phyloP scores from a whole-genome alignment of 345 rosid species.

The Limnanthes douglasii region DNA sequence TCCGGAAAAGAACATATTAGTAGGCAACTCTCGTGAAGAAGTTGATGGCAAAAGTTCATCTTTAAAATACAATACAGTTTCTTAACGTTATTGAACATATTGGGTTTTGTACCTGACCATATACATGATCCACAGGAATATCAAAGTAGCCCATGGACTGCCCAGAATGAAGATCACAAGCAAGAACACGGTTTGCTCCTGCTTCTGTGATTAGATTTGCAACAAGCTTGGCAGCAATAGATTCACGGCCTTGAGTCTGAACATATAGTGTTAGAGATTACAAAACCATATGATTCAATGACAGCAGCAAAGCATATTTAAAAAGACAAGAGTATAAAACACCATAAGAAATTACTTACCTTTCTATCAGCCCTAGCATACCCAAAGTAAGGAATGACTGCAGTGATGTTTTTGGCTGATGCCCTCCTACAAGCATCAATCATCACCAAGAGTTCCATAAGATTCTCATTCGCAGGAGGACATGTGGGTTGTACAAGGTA shows the following conservation, averaged over 20 bases:
- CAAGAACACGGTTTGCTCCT: constrained; percentile 95
- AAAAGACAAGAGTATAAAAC: background rate
- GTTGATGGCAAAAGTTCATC: background rate
- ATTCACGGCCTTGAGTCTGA: constrained; percentile 97
- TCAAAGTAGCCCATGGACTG: constrained; percentile 99
- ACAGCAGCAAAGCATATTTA: background rate
- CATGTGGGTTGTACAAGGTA: constrained; percentile 93
- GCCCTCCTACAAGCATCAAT: constrained; percentile 97
- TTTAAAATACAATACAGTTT: too few relatives aligned
- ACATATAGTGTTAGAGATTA: constrained; percentile 2
- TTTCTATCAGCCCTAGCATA: constrained; percentile 97
- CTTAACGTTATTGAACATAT: too few relatives aligned
- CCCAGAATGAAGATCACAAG: constrained; percentile 98
- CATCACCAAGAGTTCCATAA: constrained; percentile 94
- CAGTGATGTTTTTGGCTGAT: constrained; percentile 81
- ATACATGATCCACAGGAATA: constrained; percentile 92
- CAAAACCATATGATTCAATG: too few relatives aligned
- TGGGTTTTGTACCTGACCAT: constrained; percentile 75
- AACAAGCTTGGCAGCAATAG: constrained; percentile 57
- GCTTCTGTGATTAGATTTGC: constrained; percentile 41
- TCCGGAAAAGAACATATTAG: background rate
- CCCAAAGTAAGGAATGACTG: constrained; percentile 95
- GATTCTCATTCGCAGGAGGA: constrained; percentile 97
- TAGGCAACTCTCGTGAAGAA: background rate
- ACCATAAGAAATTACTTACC: constrained; percentile 27